Percentiles rank a stretch among this genome's conserved stretches.
phyloP scores from a whole-genome alignment of 495 filamentous ascomycete genomes.

The Penicillium paradoxum region DNA sequence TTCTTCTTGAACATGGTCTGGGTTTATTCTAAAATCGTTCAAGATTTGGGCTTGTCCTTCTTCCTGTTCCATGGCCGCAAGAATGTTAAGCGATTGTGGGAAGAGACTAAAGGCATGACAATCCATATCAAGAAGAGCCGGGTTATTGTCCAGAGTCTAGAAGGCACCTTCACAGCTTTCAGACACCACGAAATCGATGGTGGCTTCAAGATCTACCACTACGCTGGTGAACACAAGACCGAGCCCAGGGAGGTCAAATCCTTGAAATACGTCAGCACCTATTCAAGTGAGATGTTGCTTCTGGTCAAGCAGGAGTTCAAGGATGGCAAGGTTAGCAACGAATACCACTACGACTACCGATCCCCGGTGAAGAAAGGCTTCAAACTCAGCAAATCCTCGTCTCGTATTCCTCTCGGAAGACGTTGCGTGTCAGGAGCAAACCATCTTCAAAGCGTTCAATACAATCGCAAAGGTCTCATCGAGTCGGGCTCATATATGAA shows the following conservation, averaged over 20 bases:
- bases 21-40: constrained; percentile 41
- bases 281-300: constrained; percentile 45
- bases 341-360: constrained; percentile 50
- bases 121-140: constrained; percentile 43
- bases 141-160: constrained; percentile 40
- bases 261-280: constrained; percentile 45
- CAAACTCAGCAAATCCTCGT: constrained; percentile 21
- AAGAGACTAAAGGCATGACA: constrained; percentile 45
- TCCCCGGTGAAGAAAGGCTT: constrained; percentile 29
- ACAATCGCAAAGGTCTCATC: constrained; percentile 52
- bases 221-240: constrained; percentile 39
- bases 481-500: constrained; percentile 52
- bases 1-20: constrained; percentile 45
- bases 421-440: constrained; percentile 46
- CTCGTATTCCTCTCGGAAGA: constrained; percentile 43
- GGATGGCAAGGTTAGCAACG: constrained; percentile 40
- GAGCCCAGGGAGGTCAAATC: constrained; percentile 39
- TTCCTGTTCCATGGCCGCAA: constrained; percentile 46
- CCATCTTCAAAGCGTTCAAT: constrained; percentile 46
- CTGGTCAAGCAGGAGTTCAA: constrained; percentile 45
- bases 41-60: constrained; percentile 39
- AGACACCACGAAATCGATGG: constrained; percentile 35
- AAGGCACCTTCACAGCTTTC: constrained; percentile 47
- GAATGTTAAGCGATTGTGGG: constrained; percentile 41
- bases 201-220: constrained; percentile 44